Evolutionary conservation across 2,329 filamentous ascomycete genomes (phyloP).

Genomic region (Niveomyces coronatus): DNA sequence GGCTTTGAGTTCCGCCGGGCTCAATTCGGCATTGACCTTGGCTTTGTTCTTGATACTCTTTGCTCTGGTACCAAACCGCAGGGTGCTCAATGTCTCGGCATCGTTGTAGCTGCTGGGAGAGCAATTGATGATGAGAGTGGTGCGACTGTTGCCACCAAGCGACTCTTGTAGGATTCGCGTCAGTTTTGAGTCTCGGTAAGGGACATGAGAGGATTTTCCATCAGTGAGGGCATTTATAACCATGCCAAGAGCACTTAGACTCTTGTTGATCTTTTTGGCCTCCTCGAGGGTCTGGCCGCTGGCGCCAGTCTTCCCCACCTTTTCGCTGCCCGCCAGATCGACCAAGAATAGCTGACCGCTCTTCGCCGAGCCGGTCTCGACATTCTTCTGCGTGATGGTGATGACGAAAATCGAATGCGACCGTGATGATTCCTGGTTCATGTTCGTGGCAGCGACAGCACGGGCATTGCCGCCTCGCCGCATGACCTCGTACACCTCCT

Average conservation of each 20-base stretch:
- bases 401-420: conserved; percentile 98
- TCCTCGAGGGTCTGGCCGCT: conserved; percentile 96
- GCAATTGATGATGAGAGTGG: conserved; percentile 97
- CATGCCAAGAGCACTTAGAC: conserved; percentile 94
- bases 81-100: conserved; percentile 80
- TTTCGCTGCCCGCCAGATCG: conserved; percentile 95
- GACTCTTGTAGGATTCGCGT: conserved; percentile 96
- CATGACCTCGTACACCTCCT: conserved; percentile 96
- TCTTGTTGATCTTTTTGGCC: conserved; percentile 99
- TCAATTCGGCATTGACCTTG: conserved; percentile 98
- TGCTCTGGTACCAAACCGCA: conserved; percentile 89
- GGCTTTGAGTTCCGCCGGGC: conserved; percentile 86
- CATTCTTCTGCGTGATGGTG: conserved; percentile 94
- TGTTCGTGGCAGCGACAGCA: conserved; percentile 93
- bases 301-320: conserved; percentile 96
- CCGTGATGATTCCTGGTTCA: conserved; percentile 97
- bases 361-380: conserved; percentile 91
- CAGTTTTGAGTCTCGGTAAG: conserved; percentile 95
- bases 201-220: conserved; percentile 91
- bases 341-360: conserved; percentile 95
- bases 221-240: conserved; percentile 97
- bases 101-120: conserved; percentile 99
- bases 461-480: conserved; percentile 79
- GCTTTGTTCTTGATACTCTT: conserved; percentile 99
- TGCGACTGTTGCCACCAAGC: conserved; percentile 92